Base-by-base conservation (phyloP, 768 basidiomycete genomes). In the Gymnopilus junonius region DNA sequence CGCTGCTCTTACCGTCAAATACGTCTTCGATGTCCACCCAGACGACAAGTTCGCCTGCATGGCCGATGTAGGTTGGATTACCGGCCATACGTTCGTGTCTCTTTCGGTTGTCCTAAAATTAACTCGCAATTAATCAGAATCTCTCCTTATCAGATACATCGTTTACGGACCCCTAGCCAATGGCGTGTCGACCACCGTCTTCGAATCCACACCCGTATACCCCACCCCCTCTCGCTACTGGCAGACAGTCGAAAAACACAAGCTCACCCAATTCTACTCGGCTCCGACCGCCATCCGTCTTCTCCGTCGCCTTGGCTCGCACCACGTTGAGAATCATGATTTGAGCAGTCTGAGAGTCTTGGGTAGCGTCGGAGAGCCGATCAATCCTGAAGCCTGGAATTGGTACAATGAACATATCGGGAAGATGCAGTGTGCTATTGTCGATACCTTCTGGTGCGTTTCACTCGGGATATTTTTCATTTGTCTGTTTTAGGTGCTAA, bases 31-130 rank as follows among this genome's bases (percentile, higher is more conserved):
- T 74, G 87, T 98, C 21, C 97, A 99, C 76, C 89, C 91, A n/a
- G 95, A 93, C 63, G 97, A 98, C 80, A 89, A 85, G 68, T 98
- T 96, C 75, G 97, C 90, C 1, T 99, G 97, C 82, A 95, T 98
- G 96, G 97, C 97, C 61, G 97, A 99, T 73, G 85, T 99, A 56
- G 97, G 97, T 70, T 99, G 97, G 97, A 97, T 99, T 80, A 99
- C 97, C 2, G 96, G 96, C 17, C 95, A 97, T 79, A 93, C 92
- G 79, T 93, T 68, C 59, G 81, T 73, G 12, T 50, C 55, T 35
- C 58, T 27, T 50, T 46, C 34, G 17, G 53, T 43, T 32, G 45
- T 51, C 25, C 43, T 66, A 66, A 63, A 61, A 63, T 57, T 61
- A 66, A 34, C 46, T 61, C 55, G 43, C 55, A 27, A 31, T 48